These are phyloP conservation scores for Yamadazyma songkhlaensis DNA, from an alignment of 1,139 yeast genomes.

Conservation along the genomic window DNA sequence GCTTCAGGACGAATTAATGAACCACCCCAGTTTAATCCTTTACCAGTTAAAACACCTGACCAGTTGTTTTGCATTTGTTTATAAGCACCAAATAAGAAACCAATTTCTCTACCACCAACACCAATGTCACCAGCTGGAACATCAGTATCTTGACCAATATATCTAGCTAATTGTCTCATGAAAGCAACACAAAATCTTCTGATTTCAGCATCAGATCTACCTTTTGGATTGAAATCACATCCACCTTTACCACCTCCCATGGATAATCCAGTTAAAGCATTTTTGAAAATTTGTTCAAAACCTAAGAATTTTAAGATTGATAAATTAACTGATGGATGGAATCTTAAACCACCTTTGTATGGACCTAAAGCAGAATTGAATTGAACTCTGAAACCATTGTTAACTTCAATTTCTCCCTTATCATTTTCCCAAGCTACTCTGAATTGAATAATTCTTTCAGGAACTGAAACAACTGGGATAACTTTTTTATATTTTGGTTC, in stretches of 20 bases:
- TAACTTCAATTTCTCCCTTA: conserved; percentile 85
- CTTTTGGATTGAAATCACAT: conserved; percentile 96
- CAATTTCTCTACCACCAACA: conserved; percentile 84
- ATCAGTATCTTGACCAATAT: conserved; percentile 96
- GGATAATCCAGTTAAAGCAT: conserved; percentile 93
- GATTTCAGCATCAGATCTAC: conserved; percentile 87
- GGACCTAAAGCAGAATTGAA: conserved; percentile 98
- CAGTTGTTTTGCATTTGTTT: conserved; percentile 87
- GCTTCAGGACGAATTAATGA: conserved; percentile 99
- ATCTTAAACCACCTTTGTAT: conserved; percentile 97
- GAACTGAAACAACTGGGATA: conserved; percentile 86
- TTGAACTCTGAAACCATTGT: conserved; percentile 97
- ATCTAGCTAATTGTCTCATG: conserved; percentile 93
- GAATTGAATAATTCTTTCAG: conserved; percentile 95
- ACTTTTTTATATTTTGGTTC: conserved; percentile 90
- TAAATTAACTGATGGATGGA: conserved; percentile 95
- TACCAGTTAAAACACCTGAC: conserved; percentile 98
- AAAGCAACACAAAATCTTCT: conserved; percentile 95
- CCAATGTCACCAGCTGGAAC: conserved; percentile 98
- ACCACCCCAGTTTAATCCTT: conserved; percentile 98
- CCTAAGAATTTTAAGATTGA: conserved; percentile 95
- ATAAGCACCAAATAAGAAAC: conserved; percentile 96
- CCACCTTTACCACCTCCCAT: conserved; percentile 99
- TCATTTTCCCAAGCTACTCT: conserved; percentile 98
- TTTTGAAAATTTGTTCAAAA: conserved; percentile 97